phyloP scores from a whole-genome alignment of 805 yeast species.

The Sungouiella thailandica region DNA sequence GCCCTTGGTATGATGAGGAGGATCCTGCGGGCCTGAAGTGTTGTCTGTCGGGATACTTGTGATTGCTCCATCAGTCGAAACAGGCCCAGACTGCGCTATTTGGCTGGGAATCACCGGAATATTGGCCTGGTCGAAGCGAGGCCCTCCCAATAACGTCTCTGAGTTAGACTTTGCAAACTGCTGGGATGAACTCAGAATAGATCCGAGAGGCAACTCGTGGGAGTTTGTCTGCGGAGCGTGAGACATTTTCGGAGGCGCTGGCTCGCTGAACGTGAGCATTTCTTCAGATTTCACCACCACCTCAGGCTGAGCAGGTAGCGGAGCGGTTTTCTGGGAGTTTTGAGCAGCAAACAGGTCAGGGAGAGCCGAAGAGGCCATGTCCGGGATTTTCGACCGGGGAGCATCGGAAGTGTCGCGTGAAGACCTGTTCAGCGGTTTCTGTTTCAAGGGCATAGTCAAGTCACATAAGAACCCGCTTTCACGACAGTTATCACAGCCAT shows the following conservation, averaged over 20 bases:
- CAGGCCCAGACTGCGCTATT: neutral
- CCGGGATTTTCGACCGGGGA: neutral
- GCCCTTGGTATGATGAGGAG: neutral
- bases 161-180: no score
- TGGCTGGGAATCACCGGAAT: neutral
- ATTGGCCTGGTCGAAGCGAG: neutral
- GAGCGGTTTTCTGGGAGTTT: neutral
- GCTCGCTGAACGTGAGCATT: neutral
- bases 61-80: neutral
- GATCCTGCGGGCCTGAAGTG: no score
- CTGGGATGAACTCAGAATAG: neutral
- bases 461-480: conserved; percentile 11
- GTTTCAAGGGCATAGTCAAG: conserved; percentile 5
- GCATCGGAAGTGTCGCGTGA: no score
- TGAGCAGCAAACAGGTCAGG: no score
- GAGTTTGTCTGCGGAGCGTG: neutral
- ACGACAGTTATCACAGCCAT: conserved; percentile 22
- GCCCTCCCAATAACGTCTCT: neutral
- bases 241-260: neutral
- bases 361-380: neutral
- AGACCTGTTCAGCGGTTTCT: no score
- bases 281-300: no score
- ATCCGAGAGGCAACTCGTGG: neutral
- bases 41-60: no score
- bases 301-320: neutral